These are phyloP conservation scores for Coprinopsis strossmayeri DNA, from an alignment of 768 basidiomycete species.

Conservation along the genomic window DNA sequence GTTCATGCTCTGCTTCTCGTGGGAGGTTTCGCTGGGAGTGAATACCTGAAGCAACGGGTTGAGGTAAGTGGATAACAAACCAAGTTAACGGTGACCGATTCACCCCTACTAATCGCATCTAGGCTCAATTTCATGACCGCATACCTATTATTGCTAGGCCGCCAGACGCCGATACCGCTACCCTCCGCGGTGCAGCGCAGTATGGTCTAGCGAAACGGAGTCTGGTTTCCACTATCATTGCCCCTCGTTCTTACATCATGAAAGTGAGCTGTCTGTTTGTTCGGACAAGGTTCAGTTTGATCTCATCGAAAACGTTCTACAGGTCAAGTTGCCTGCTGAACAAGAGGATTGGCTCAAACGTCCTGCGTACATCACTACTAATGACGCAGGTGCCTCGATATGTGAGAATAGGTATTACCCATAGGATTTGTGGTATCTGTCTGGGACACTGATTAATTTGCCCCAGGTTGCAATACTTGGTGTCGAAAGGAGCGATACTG, in stretches of 20 bases:
- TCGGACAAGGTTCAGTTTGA: too few species aligned
- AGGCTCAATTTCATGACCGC: conserved; percentile 61
- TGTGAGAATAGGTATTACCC: conserved; percentile 76
- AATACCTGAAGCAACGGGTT: conserved; percentile 76
- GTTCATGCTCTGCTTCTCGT: conserved; percentile 85
- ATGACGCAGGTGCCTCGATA: conserved; percentile 68
- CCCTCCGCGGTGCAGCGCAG: conserved; percentile 80
- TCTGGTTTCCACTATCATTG: conserved; percentile 77
- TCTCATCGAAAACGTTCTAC: conserved; percentile 6
- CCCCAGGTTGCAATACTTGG: conserved; percentile 83
- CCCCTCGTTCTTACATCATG: conserved; percentile 82
- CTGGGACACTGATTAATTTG: too few species aligned
- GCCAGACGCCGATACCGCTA: conserved; percentile 84
- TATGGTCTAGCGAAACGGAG: conserved; percentile 74
- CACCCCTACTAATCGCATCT: conserved; percentile 11
- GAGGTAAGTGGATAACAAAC: conserved; percentile 40
- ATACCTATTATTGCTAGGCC: conserved; percentile 79
- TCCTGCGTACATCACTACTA: conserved; percentile 78
- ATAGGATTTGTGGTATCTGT: too few species aligned
- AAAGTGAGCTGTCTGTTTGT: conserved; percentile 39
- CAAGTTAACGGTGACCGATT: not conserved
- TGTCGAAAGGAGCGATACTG: conserved; percentile 80
- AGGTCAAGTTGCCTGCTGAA: conserved; percentile 88
- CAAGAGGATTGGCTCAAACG: conserved; percentile 77
- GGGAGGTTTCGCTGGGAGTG: conserved; percentile 84